Evolutionary conservation across 1,284 basidiomycete species (phyloP), one percentile per base, ranked within the genome.

Genomic region (Coniferiporia sulphurascens): DNA sequence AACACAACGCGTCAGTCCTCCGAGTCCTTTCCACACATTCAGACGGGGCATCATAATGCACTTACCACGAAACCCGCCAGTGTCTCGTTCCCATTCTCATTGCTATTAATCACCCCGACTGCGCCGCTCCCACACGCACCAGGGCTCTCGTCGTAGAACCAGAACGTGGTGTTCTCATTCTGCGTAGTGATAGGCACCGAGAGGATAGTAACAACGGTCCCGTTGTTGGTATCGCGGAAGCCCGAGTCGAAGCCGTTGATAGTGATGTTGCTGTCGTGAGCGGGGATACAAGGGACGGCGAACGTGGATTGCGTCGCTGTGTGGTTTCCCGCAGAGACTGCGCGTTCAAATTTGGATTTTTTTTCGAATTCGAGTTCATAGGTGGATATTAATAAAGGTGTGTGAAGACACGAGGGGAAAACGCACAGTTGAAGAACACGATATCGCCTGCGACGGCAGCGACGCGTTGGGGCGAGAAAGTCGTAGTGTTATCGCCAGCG

Each of bases 81-180:
- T 3, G 82, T 84, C 71, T 80, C 72, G 9, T 68, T 71, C 46
- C 73, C 76, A 41, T 72, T 74, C 44, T 76, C 76, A 62, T 85
- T 82, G 59, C 73, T 64, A 66, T 86, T 86, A 64, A 86, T 82
- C 1, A 71, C 84, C 52, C 84, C 84, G 41, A 86, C 83, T 34
- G 82, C 83, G 53, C 83, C 84, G 53, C 75, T 59, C 2, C 72
- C 76, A 68, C 84, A 86, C 38, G 64, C 58, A 12, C 62, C 62
- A 15, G 77, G 79, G 63, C 76, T 76, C 58, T 65, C 67, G 70
- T 86, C 84, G 69, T 72, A 86, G 70, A 83, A 85, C 83, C 83
- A 86, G 50, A 84, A 74, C 27, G 19, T 83, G 79, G 65, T 66
- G 64, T 75, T 76, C 48, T 71, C 69, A 63, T 79, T 75, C 48